phyloP scores from a whole-genome alignment of 345 rosid genomes.

The Punica granatum region DNA sequence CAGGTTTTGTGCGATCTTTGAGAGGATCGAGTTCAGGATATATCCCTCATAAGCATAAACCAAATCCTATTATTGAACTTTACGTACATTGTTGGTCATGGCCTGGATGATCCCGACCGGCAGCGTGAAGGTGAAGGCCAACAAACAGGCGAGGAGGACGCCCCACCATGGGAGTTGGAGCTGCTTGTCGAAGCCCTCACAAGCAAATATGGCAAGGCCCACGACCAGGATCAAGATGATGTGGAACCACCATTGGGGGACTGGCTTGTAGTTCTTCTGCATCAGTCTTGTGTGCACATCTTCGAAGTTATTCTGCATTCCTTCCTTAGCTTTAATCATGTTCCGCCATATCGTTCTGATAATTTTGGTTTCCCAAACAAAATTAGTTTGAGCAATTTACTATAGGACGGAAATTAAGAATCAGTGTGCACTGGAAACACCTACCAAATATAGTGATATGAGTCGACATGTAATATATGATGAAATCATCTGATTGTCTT shows the following conservation, averaged over 20 bases:
- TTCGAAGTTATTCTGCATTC: constrained; percentile 53
- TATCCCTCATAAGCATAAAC: no score
- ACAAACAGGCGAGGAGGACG: constrained; percentile 69
- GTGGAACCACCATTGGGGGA: constrained; percentile 92
- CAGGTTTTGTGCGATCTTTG: no score
- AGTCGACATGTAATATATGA: no score
- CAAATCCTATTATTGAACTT: neutral
- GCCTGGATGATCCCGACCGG: constrained; percentile 98
- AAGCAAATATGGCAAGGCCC: constrained; percentile 52
- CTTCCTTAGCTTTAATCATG: constrained; percentile 63
- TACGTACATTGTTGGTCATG: constrained; percentile 78
- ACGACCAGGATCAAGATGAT: constrained; percentile 46
- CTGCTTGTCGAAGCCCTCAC: constrained; percentile 58
- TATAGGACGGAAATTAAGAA: no score
- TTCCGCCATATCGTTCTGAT: constrained; percentile 34
- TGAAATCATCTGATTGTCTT: no score
- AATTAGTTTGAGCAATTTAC: no score
- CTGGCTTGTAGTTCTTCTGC: constrained; percentile 69
- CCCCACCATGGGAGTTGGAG: constrained; percentile 99
- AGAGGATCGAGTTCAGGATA: no score
- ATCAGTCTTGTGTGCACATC: constrained; percentile 81
- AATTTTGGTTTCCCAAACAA: no score
- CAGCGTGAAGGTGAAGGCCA: constrained; percentile 83
- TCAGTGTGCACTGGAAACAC: no score
- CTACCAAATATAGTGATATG: no score